Conservation (phyloP, 306 rosid species). For the Lathyrus aphaca region DNA sequence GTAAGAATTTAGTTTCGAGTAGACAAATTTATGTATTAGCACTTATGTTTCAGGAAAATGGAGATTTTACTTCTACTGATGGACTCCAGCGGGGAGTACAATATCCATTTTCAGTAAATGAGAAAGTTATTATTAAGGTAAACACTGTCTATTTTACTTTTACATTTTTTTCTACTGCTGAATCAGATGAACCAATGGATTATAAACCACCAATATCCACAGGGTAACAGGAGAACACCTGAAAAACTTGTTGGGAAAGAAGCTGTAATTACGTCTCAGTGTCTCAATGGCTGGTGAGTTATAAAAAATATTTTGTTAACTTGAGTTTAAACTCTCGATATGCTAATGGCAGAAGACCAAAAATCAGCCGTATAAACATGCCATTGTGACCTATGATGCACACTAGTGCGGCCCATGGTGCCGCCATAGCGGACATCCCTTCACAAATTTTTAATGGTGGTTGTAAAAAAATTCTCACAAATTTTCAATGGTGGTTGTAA, state of each 20-base stretch:
- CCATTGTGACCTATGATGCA: too few species aligned
- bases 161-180: conserved; percentile 11
- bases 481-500: too few species aligned
- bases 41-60: conserved; percentile 71
- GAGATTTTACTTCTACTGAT: conserved; percentile 64
- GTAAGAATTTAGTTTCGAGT: conserved; percentile 29
- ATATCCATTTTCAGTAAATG: conserved; percentile 93
- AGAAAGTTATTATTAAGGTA: conserved; percentile 94
- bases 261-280: conserved; percentile 96
- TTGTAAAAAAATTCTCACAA: too few species aligned
- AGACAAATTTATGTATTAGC: conserved; percentile 30
- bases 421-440: too few species aligned
- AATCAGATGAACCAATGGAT: conserved; percentile 26
- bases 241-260: conserved; percentile 99
- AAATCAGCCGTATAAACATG: too few species aligned
- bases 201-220: conserved; percentile 44
- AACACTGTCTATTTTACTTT: conserved; percentile 34
- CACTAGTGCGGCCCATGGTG: too few species aligned
- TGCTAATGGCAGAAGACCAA: neutral
- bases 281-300: conserved; percentile 99
- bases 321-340: conserved; percentile 24
- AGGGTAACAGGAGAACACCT: conserved; percentile 97
- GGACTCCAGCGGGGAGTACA: conserved; percentile 76
- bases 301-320: conserved; percentile 34
- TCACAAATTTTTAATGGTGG: too few species aligned